phyloP scores from a whole-genome alignment of 2,329 filamentous ascomycete species.

The Fusarium citri region DNA sequence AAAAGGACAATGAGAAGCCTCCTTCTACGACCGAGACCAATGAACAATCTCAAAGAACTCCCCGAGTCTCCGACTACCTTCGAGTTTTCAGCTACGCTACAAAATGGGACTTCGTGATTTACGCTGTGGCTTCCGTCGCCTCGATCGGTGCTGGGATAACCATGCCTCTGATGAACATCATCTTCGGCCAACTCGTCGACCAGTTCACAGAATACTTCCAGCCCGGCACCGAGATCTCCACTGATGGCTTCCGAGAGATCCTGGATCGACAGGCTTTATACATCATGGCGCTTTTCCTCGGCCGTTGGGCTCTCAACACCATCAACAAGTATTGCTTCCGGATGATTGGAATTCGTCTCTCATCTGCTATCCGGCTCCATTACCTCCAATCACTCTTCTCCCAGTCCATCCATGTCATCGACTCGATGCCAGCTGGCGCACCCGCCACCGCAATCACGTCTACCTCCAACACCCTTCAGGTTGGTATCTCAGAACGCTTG shows the following conservation, averaged over 20 bases:
- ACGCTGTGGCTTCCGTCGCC: conserved; percentile 46
- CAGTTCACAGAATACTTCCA: conserved; percentile 46
- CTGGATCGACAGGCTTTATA: conserved; percentile 42
- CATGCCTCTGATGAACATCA: conserved; percentile 54
- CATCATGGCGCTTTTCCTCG: conserved; percentile 43
- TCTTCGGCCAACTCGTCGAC: conserved; percentile 50
- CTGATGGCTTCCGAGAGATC: conserved; percentile 17
- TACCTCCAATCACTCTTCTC: conserved; percentile 63
- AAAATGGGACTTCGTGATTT: conserved; percentile 48
- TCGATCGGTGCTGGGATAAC: conserved; percentile 51
- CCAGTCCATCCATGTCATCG: conserved; percentile 62
- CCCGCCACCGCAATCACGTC: conserved; percentile 65
- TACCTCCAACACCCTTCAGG: conserved; percentile 64
- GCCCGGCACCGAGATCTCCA: conserved; percentile 32
- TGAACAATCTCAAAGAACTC: conserved; percentile 22
- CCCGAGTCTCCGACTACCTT: conserved; percentile 36
- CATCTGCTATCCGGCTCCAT: conserved; percentile 61
- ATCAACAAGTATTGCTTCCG: conserved; percentile 54
- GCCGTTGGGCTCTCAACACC: conserved; percentile 39
- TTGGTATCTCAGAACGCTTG: conserved; percentile 65
- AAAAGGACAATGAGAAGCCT: not conserved
- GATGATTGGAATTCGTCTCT: conserved; percentile 62
- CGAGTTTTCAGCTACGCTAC: conserved; percentile 49
- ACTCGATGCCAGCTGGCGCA: conserved; percentile 62
- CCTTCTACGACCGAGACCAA: not conserved